A percentile compares a stretch with the other conserved stretches of the same genome.
Conservation (phyloP, 129 eudicot genomes). For the Artemisia annua region DNA sequence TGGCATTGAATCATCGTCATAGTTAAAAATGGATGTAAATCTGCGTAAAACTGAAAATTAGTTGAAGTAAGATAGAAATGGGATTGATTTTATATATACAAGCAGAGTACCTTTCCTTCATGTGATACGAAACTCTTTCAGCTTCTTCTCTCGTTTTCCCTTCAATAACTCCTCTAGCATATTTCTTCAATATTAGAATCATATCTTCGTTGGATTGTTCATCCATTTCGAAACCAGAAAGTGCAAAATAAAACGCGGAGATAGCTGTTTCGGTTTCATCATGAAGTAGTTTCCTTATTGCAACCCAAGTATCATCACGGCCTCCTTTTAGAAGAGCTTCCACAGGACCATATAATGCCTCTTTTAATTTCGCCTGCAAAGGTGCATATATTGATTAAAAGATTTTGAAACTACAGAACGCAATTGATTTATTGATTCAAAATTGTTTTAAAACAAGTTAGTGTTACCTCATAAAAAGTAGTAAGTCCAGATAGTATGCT, state of each 20-base stretch:
- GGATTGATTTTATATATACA: not conserved
- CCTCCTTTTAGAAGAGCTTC: conserved; percentile 83
- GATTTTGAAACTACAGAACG: no score
- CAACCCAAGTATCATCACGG: conserved; percentile 79
- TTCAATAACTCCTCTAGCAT: conserved; percentile 78
- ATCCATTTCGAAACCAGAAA: conserved; percentile 73
- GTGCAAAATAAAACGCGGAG: conserved; percentile 56
- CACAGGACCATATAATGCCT: conserved; percentile 71
- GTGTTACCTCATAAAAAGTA: conserved; percentile 61
- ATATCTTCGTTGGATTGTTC: conserved; percentile 50
- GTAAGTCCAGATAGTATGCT: conserved; percentile 67
- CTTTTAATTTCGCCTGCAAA: conserved; percentile 58
- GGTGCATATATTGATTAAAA: no score
- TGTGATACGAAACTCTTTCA: conserved; percentile 61
- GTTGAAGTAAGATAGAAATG: not conserved
- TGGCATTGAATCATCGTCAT: conserved; percentile 80
- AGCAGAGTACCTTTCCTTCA: conserved; percentile 70
- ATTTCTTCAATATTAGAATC: conserved; percentile 54
- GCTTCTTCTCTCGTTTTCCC: conserved; percentile 78
- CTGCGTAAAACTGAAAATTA: conserved; percentile 25
- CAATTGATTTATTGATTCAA: no score
- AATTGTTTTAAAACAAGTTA: not conserved
- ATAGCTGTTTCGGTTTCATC: conserved; percentile 70
- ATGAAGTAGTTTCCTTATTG: conserved; percentile 75
- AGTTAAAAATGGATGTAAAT: conserved; percentile 72